A percentile compares a stretch with the other conserved stretches of the same genome.
These are phyloP conservation scores for Nigrospora osmanthi DNA, from an alignment of 2,329 filamentous ascomycete genomes.

Conservation along the genomic window DNA sequence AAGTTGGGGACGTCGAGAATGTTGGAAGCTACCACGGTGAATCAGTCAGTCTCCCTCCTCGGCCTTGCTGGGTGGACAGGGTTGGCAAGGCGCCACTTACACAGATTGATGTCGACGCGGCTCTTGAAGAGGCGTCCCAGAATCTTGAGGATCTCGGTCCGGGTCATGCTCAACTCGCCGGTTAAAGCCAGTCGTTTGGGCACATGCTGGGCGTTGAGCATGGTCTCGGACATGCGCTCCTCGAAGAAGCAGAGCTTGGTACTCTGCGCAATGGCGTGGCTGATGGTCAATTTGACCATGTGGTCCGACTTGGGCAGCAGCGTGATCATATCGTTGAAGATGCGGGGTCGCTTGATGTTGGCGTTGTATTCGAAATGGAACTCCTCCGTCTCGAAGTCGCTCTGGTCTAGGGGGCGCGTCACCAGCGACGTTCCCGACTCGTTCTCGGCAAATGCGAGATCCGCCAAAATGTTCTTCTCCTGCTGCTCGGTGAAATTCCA, in stretches of 20 bases:
- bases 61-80: slow-evolving; percentile 3
- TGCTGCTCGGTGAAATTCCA: slow-evolving; percentile 98
- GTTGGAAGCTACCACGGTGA: slow-evolving; percentile 62
- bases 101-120: slow-evolving; percentile 93
- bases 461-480: slow-evolving; percentile 92
- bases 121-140: slow-evolving; percentile 87
- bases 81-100: slow-evolving; percentile 45
- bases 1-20: slow-evolving; percentile 95
- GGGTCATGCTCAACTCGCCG: slow-evolving; percentile 82
- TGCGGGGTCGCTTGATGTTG: slow-evolving; percentile 75
- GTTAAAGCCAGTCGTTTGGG: slow-evolving; percentile 84
- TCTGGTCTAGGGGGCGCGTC: slow-evolving; percentile 72
- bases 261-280: slow-evolving; percentile 93
- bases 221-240: slow-evolving; percentile 89
- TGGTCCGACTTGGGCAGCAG: slow-evolving; percentile 83
- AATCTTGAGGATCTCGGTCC: slow-evolving; percentile 87
- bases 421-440: slow-evolving; percentile 60
- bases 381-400: slow-evolving; percentile 94
- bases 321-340: slow-evolving; percentile 99
- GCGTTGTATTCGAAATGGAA: slow-evolving; percentile 97
- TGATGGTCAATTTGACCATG: slow-evolving; percentile 98
- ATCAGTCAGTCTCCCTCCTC: background rate
- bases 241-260: slow-evolving; percentile 96
- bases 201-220: slow-evolving; percentile 87
- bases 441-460: slow-evolving; percentile 79